Percentiles rank a stretch among this genome's conserved stretches.
phyloP scores from a whole-genome alignment of 441 rosid species.

The Populus hybrid region DNA sequence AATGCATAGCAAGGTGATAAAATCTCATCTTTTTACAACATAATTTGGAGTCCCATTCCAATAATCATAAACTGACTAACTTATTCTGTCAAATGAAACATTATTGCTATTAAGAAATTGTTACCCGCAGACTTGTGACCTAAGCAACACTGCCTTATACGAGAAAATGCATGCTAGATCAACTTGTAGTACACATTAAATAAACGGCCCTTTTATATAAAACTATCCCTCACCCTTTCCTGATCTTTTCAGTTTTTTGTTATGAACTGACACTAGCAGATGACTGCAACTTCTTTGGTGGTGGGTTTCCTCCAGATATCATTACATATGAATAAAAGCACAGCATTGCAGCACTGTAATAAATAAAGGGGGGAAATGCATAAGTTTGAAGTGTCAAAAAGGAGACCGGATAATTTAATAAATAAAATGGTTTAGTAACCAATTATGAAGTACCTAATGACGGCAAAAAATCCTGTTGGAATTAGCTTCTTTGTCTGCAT shows the following conservation, averaged over 20 bases:
- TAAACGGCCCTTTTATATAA: neutral
- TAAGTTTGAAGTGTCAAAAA: neutral
- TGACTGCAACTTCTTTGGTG: conserved; percentile 77
- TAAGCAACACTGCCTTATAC: neutral
- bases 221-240: neutral
- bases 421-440: neutral
- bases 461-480: conserved; percentile 58
- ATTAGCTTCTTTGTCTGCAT: conserved; percentile 75
- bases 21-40: neutral
- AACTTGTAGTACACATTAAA: neutral
- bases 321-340: conserved; percentile 72
- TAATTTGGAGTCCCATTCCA: neutral
- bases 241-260: conserved; percentile 10
- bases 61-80: neutral
- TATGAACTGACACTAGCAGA: conserved; percentile 36
- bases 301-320: conserved; percentile 91
- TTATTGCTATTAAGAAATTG: neutral
- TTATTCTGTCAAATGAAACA: neutral
- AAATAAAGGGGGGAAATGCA: neutral
- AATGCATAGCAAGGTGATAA: neutral
- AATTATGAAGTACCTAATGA: conserved; percentile 45
- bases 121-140: neutral
- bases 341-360: conserved; percentile 74
- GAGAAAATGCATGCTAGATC: neutral
- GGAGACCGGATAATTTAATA: neutral